Evolutionary conservation across 1,284 basidiomycete species (phyloP), one percentile per base, ranked within the genome.

Genomic region (Tetrapyrgos nigripes): DNA sequence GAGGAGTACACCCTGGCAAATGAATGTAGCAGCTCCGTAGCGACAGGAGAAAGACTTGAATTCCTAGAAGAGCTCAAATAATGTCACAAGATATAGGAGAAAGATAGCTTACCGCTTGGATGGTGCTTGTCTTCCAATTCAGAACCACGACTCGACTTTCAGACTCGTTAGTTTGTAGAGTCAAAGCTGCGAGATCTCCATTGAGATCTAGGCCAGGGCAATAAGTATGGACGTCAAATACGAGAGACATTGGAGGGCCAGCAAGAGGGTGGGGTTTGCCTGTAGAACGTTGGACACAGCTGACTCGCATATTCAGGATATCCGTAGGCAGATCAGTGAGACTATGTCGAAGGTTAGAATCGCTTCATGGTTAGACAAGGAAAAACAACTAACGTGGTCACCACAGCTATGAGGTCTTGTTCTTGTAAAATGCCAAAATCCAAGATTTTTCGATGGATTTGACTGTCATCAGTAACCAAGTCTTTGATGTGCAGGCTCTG

Each of bases 1-100:
- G 23, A 59, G 58, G 5, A 59, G 27, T 19, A 59, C 21, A 8
- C 50, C 49, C 11, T 47, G 29, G 11, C 53, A 50, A 8, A 59
- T 23, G 19, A 59, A 59, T 10, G 54, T 59, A n/a, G 58, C 58
- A 28, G 48, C 55, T 37, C 50, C 37, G 33, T 59, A 59, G 14
- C 58, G 35, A 28, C 58, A 53, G 29, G 47, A 55, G 4, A 29
- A 23, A 40, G 53, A 44, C 17, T 45, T 49, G 26, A 55, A 28
- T 29, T 55, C 37, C 53, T 55, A 24, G 26, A 45, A n/a, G 6
- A 40, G 37, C 13, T 33, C 9, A 33, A 33, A 8, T 8, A 14
- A 8, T 8, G 31, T 14, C 8, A 33, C 9, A 33, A 33, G 9
- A 8, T 8, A 14, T 8, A 27, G 45, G 37, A 29, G 23, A n/a